These are phyloP conservation scores for Amanita phalloides DNA, from an alignment of 768 basidiomycete species.

Conservation along the genomic window DNA sequence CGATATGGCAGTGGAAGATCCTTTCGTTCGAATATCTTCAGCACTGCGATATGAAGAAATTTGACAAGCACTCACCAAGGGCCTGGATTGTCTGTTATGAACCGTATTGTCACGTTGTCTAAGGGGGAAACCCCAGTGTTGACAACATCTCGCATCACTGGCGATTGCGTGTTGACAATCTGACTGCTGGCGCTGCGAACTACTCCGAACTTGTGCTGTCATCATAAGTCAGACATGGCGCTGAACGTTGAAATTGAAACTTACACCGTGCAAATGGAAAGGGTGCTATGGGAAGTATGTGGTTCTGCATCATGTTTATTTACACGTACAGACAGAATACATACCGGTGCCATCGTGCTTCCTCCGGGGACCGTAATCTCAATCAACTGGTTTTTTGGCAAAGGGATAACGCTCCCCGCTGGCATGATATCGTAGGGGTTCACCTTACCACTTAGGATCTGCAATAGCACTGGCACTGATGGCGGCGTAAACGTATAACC, in stretches of 20 bases:
- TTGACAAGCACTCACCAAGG: background rate
- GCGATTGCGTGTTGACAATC: conserved; percentile 30
- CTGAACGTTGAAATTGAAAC: background rate
- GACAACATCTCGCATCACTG: conserved; percentile 3
- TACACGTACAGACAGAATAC: conserved; percentile 11
- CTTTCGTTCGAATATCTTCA: background rate
- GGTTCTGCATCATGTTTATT: background rate
- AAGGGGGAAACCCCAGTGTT: background rate
- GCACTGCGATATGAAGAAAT: background rate
- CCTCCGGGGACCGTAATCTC: conserved; percentile 37
- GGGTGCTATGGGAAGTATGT: conserved; percentile 17
- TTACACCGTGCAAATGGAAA: conserved; percentile 33
- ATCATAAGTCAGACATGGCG: background rate
- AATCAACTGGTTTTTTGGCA: conserved; percentile 33
- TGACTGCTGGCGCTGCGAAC: conserved; percentile 28
- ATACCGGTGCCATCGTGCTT: conserved; percentile 17
- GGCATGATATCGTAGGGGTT: conserved; percentile 25
- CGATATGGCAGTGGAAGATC: conserved; percentile 5
- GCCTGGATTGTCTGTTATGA: conserved; percentile 5
- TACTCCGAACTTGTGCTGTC: conserved; percentile 25
- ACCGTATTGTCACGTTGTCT: conserved; percentile 5
- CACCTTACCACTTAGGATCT: conserved; percentile 28
- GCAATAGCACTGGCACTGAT: conserved; percentile 32
- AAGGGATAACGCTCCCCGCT: conserved; percentile 28
- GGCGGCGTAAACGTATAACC: conserved; percentile 24